phyloP scores from a whole-genome alignment of 2,329 filamentous ascomycete species.

The Phoma herbarum region DNA sequence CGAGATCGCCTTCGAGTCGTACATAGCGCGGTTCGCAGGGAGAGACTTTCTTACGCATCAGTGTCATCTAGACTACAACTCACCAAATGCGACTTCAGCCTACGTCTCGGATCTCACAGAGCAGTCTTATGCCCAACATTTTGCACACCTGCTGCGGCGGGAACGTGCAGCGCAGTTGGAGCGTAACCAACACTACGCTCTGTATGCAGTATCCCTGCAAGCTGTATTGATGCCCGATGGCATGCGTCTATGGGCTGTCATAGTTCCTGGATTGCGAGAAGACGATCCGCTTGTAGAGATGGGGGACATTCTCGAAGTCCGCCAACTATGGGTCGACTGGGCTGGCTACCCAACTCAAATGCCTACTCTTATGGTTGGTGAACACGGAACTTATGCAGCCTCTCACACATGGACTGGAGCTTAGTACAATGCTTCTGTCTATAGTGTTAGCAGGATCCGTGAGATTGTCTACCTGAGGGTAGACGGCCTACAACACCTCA shows the following conservation, averaged over 20 bases:
- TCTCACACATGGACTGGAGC: constrained; percentile 30
- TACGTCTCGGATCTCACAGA: constrained; percentile 8
- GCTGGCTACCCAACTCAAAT: constrained; percentile 20
- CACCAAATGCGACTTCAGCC: background rate
- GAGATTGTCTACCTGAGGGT: constrained; percentile 38
- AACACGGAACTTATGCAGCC: background rate
- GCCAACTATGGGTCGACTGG: constrained; percentile 37
- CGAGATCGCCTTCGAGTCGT: constrained; percentile 27
- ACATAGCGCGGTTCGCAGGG: constrained; percentile 29
- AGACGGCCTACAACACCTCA: constrained; percentile 20
- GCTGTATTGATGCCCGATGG: background rate
- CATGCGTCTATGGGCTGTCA: constrained; percentile 27
- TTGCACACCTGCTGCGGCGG: constrained; percentile 20
- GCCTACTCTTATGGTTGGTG: constrained; percentile 2
- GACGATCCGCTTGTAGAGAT: constrained; percentile 43
- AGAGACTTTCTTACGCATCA: constrained; percentile 26
- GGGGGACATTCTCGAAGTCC: constrained; percentile 45
- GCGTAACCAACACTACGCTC: constrained; percentile 31
- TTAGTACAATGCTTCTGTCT: constrained; percentile 34
- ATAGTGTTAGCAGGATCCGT: constrained; percentile 32
- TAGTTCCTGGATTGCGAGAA: constrained; percentile 44
- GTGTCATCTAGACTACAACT: background rate
- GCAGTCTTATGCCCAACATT: constrained; percentile 29
- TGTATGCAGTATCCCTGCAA: constrained; percentile 31
- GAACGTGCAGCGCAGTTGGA: constrained; percentile 30